These are phyloP conservation scores for Ampelomyces quisqualis DNA, from an alignment of 2,329 filamentous ascomycete genomes.

Conservation along the genomic window DNA sequence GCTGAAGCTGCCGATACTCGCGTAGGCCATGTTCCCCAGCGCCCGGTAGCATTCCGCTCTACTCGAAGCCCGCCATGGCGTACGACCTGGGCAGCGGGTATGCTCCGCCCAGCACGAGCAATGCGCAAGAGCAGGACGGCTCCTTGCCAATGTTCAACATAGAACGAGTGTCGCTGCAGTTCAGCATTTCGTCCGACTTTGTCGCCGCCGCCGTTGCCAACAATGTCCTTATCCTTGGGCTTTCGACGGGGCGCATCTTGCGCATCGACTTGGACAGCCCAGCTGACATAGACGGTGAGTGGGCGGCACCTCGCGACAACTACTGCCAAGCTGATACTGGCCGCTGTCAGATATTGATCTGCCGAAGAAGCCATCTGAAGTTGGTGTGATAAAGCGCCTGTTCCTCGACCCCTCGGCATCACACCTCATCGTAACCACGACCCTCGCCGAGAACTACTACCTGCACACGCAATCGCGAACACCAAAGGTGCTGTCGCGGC, in stretches of 20 bases:
- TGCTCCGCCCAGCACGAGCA: slow-evolving; percentile 65
- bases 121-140: slow-evolving; percentile 59
- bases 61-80: slow-evolving; percentile 57
- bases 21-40: slow-evolving; percentile 15
- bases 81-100: slow-evolving; percentile 72
- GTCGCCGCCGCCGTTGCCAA: slow-evolving; percentile 96
- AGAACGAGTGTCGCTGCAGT: slow-evolving; percentile 88
- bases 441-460: slow-evolving; percentile 94
- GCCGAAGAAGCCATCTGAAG: slow-evolving; percentile 86
- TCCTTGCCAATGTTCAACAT: slow-evolving; percentile 90
- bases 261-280: slow-evolving; percentile 92
- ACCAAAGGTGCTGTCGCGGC: slow-evolving; percentile 74
- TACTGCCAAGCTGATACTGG: slow-evolving; percentile 10
- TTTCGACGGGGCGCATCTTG: slow-evolving; percentile 88
- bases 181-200: slow-evolving; percentile 92
- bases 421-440: slow-evolving; percentile 87
- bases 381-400: slow-evolving; percentile 90
- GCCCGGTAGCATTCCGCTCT: slow-evolving; percentile 13
- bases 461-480: slow-evolving; percentile 92
- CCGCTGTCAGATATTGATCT: slow-evolving; percentile 79
- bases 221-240: slow-evolving; percentile 88
- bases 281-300: slow-evolving; percentile 78
- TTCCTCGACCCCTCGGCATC: slow-evolving; percentile 97
- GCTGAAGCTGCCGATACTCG: slow-evolving; percentile 11
- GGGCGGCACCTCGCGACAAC: neutral